Base-by-base conservation (phyloP, 2,329 filamentous ascomycete species). In the Botryotinia calthae region DNA sequence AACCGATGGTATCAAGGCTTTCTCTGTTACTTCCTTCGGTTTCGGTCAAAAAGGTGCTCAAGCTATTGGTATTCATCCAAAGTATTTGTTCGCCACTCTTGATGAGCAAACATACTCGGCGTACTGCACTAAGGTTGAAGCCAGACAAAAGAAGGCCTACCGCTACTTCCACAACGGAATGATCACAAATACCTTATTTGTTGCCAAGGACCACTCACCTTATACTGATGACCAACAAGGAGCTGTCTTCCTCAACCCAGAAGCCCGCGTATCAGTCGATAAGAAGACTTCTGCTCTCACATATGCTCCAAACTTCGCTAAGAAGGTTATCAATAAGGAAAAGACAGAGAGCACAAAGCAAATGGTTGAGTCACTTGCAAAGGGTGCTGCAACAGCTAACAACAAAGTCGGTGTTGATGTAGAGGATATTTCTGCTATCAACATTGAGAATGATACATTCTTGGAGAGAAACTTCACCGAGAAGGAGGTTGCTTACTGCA, bases 21-120 rank as follows among this genome's bases (percentile, higher is more conserved):
- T 99, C 88, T 97, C 94, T 1, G 94, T 99, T 76, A 99, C 97
- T 10, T 99, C 97, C 0, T 99, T 99, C 83, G 96, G 96, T 84
- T 99, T 99, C 86, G 96, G 96, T 78, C 96, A 99, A 84, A 99
- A 99, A 89, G 96, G 96, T 81, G 93, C 96, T 40, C 97, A 99
- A 84, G 95, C 93, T 61, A 97, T 99, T 80, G 96, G 95, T 86
- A 92, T 99, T 70, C 96, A 99, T 82, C 94, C 97, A 81, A 95
- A 93, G 84, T 99, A 98, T 83, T 89, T 99, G 73, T 99, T 91
- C 79, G 96, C 96, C 66, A 91, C 93, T n/a, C 92, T 99, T 69
- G 95, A 98, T 80, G 89, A 95, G 84, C 86, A 90, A 65, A 92
- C 93, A 69, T 99, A 94, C 84, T 84, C 89, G 74, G 86, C 89